These are phyloP conservation scores for Cruciata laevipes DNA, from an alignment of 257 asterid species.

Conservation along the genomic window DNA sequence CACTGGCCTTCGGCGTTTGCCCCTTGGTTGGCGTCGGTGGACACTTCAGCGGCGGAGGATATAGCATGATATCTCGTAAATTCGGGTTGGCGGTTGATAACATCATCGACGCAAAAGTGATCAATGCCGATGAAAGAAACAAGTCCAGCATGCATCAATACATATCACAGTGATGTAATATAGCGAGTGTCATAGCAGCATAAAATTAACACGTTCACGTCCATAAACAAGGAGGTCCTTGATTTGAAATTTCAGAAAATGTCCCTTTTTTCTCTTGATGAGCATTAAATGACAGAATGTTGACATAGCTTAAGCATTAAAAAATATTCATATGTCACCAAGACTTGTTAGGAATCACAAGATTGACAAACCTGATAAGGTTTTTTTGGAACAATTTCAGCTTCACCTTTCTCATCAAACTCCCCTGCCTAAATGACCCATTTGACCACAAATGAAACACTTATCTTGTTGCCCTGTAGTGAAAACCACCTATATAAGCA, in stretches of 20 bases:
- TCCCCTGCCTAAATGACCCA: slow-evolving; percentile 97
- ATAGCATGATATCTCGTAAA: slow-evolving; percentile 23
- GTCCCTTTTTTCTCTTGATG: too few relatives aligned
- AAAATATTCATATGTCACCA: too few relatives aligned
- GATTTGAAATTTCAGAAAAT: too few relatives aligned
- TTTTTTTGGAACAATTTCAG: slow-evolving; percentile 66
- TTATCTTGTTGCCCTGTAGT: slow-evolving; percentile 95
- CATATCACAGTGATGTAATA: too few relatives aligned
- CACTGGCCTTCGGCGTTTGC: slow-evolving; percentile 26
- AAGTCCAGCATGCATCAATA: too few relatives aligned
- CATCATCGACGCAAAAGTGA: slow-evolving; percentile 19
- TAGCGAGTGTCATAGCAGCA: too few relatives aligned
- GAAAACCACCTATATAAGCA: slow-evolving; percentile 66
- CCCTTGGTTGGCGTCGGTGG: slow-evolving; percentile 28
- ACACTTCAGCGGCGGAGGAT: slow-evolving; percentile 27
- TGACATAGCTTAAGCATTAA: too few relatives aligned
- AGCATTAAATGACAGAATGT: too few relatives aligned
- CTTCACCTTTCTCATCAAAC: slow-evolving; percentile 89
- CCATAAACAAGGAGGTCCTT: too few relatives aligned
- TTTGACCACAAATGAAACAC: slow-evolving; percentile 94
- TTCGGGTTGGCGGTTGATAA: slow-evolving; percentile 26
- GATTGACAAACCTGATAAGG: slow-evolving; percentile 66
- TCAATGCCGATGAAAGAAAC: slow-evolving; percentile 19
- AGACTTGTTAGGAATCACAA: background rate
- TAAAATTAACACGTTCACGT: too few relatives aligned